Percentiles rank a stretch among this genome's conserved stretches.
Evolutionary conservation across 257 asterid genomes (phyloP).

Genomic region (Gynochthodes officinalis): DNA sequence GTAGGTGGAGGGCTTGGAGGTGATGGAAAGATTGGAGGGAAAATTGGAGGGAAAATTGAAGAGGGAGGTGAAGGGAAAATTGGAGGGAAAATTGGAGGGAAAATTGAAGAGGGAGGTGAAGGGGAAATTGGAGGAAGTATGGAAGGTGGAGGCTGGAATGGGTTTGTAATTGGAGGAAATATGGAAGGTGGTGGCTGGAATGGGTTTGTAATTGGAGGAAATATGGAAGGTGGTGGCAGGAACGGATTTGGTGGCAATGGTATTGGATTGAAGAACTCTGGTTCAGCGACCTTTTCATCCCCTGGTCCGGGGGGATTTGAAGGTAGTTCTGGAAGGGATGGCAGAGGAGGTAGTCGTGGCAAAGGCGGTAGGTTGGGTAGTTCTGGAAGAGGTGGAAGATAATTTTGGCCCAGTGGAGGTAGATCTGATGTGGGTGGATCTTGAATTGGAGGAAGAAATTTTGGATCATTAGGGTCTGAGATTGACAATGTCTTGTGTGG

Average conservation of each 20-base stretch:
- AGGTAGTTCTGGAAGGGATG: constrained; percentile 54
- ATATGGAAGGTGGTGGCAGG: constrained; percentile 39
- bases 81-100: constrained; percentile 50
- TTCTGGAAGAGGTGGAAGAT: constrained; percentile 36
- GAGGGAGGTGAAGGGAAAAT: constrained; percentile 36
- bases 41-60: constrained; percentile 25
- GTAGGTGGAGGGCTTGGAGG: constrained; percentile 44
- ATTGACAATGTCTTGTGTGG: constrained; percentile 17
- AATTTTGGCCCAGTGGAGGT: constrained; percentile 21
- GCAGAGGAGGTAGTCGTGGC: constrained; percentile 59
- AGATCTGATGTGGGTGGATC: constrained; percentile 29
- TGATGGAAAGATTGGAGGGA: constrained; percentile 23
- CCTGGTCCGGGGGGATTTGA: constrained; percentile 36
- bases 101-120: constrained; percentile 49
- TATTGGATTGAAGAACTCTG: constrained; percentile 28
- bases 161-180: constrained; percentile 40
- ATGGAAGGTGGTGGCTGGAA: constrained; percentile 46
- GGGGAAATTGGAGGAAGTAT: constrained; percentile 32
- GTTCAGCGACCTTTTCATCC: constrained; percentile 17
- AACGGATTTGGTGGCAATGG: constrained; percentile 47
- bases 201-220: constrained; percentile 66
- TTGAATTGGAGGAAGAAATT: constrained; percentile 44
- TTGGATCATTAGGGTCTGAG: constrained; percentile 48
- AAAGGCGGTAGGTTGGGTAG: constrained; percentile 38
- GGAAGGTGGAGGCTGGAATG: constrained; percentile 42